phyloP scores from a whole-genome alignment of 805 yeast species.

The Scheffersomyces ergatensis region DNA sequence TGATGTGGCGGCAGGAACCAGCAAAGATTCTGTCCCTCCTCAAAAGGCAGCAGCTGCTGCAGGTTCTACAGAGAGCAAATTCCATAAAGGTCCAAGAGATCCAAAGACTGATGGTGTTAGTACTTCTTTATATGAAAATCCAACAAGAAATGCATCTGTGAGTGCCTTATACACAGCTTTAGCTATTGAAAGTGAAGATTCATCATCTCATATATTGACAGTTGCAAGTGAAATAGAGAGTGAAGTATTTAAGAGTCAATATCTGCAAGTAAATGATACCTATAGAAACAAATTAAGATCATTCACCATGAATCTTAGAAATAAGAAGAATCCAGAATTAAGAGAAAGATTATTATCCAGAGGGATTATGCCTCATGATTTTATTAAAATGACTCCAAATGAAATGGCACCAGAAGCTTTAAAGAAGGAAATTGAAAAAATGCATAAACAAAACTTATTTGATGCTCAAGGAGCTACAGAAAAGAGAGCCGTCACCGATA shows the following conservation, averaged over 20 bases:
- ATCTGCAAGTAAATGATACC: constrained; percentile 52
- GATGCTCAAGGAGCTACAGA: constrained; percentile 98
- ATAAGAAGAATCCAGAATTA: constrained; percentile 84
- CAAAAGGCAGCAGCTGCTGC: constrained; percentile 6
- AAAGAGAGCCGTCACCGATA: constrained; percentile 91
- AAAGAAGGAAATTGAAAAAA: constrained; percentile 78
- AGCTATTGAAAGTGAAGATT: constrained; percentile 70
- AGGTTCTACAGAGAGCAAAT: constrained; percentile 17
- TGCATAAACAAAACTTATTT: constrained; percentile 84
- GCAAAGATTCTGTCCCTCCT: not conserved
- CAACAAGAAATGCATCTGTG: constrained; percentile 81
- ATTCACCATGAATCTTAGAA: constrained; percentile 80
- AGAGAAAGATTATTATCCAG: constrained; percentile 66
- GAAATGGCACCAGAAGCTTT: constrained; percentile 94
- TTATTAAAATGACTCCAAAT: constrained; percentile 83
- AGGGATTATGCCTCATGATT: constrained; percentile 61
- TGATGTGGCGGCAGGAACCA: not conserved
- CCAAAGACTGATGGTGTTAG: constrained; percentile 79
- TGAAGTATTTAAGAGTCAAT: constrained; percentile 63
- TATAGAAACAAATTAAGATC: constrained; percentile 86
- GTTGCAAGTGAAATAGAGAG: constrained; percentile 71
- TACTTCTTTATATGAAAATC: constrained; percentile 65
- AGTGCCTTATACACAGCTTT: constrained; percentile 85
- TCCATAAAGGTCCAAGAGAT: constrained; percentile 59
- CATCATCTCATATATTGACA: constrained; percentile 56